A percentile compares a stretch with the other conserved stretches of the same genome.
These are phyloP conservation scores for Gracilariopsis chorda DNA, from an alignment of 23 red algal genomes.

Conservation along the genomic window DNA sequence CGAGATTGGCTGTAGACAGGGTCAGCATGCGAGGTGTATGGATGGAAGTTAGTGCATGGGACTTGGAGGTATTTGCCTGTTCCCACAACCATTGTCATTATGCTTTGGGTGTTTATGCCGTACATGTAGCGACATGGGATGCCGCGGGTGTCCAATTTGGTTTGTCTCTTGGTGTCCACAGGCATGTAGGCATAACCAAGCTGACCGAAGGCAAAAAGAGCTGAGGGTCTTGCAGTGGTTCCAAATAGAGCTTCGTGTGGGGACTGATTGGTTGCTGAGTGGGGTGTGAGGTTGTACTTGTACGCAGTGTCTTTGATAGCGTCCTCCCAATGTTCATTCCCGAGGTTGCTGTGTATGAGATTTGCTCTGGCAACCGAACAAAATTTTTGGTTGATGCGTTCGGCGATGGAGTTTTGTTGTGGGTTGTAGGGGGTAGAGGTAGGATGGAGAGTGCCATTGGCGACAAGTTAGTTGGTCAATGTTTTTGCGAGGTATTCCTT, in stretches of 20 bases:
- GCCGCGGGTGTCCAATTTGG: not conserved
- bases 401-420: slow-evolving; percentile 19
- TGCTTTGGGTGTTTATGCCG: not conserved
- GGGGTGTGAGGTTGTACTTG: slow-evolving; percentile 28
- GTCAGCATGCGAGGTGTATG: not conserved
- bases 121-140: not conserved
- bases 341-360: not conserved
- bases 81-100: not conserved
- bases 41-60: not conserved
- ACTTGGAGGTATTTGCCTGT: slow-evolving; percentile 8
- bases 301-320: slow-evolving; percentile 8
- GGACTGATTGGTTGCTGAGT: not conserved
- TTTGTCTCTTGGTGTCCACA: not conserved
- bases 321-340: slow-evolving; percentile 26
- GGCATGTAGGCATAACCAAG: not conserved
- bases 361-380: not conserved
- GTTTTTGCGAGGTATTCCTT: not conserved
- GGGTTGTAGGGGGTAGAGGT: not conserved
- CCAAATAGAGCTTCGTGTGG: not conserved
- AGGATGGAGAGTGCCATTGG: not conserved
- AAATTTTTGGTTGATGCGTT: slow-evolving; percentile 28
- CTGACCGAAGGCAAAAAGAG: not conserved
- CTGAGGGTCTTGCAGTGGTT: not conserved
- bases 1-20: not conserved
- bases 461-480: not conserved